phyloP scores from a whole-genome alignment of 176 grass and related monocot genomes.

The Alloteropsis semialata region DNA sequence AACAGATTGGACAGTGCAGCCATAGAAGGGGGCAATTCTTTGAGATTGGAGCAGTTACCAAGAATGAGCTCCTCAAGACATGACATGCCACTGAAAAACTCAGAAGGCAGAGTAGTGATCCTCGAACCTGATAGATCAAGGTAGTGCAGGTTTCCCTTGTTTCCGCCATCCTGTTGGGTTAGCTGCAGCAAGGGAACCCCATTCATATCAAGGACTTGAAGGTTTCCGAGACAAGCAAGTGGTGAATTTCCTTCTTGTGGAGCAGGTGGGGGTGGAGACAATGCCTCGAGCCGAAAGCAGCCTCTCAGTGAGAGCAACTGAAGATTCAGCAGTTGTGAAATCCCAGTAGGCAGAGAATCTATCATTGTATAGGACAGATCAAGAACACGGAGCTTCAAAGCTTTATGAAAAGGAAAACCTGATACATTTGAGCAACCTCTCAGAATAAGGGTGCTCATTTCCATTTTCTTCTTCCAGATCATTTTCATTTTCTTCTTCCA shows the following conservation, averaged over 20 bases:
- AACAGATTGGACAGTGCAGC: background rate
- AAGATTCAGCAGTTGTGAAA: background rate
- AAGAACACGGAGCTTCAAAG: background rate
- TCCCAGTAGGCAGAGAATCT: background rate
- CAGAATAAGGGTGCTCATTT: background rate
- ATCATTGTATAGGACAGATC: background rate
- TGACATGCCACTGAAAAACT: background rate
- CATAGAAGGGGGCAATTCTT: background rate
- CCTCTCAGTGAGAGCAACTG: background rate
- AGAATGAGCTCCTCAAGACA: background rate
- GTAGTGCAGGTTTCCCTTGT: background rate
- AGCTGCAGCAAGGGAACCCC: background rate
- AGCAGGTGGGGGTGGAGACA: background rate
- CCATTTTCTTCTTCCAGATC: background rate
- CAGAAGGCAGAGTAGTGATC: background rate
- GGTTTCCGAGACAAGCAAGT: background rate
- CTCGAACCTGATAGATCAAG: constrained; percentile 3
- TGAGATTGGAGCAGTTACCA: background rate
- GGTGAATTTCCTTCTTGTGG: background rate
- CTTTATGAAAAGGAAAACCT: background rate
- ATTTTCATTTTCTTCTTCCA: no score
- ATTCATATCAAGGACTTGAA: background rate
- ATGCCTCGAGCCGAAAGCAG: background rate
- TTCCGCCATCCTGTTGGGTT: background rate
- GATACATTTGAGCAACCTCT: background rate